These are phyloP conservation scores for Citrus sinensis DNA, from an alignment of 345 rosid genomes.

Conservation along the genomic window DNA sequence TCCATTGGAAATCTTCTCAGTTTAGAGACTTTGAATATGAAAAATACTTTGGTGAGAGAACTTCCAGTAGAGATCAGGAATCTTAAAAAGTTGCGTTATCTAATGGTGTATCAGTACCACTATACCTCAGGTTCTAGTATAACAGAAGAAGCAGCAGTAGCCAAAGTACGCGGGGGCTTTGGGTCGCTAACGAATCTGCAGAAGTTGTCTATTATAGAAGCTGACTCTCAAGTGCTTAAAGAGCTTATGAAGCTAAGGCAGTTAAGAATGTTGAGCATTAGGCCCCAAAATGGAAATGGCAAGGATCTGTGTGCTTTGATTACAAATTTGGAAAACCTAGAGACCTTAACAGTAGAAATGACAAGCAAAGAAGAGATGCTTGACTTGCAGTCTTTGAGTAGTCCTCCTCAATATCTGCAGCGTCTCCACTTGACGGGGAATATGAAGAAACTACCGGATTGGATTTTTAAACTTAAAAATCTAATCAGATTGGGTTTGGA, in stretches of 20 bases:
- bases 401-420: neutral
- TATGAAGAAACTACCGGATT: neutral
- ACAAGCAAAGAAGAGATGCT: neutral
- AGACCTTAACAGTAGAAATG: too few species aligned
- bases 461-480: neutral
- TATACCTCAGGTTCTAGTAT: too few species aligned
- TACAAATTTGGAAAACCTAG: slow-evolving; percentile 8
- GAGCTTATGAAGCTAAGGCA: neutral
- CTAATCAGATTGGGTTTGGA: neutral
- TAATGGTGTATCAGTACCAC: neutral
- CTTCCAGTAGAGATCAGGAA: neutral
- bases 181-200: neutral
- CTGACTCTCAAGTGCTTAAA: too few species aligned
- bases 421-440: neutral
- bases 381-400: slow-evolving; percentile 3
- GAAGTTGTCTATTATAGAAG: neutral
- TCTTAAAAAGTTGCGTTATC: neutral
- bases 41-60: too few species aligned
- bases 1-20: neutral
- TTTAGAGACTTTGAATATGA: neutral
- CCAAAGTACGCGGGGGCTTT: too few species aligned
- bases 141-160: too few species aligned
- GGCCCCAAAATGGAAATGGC: neutral
- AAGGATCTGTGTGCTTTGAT: neutral
- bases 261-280: slow-evolving; percentile 3